Conservation (phyloP, 768 basidiomycete species). For the Gloeostereum incarnatum region DNA sequence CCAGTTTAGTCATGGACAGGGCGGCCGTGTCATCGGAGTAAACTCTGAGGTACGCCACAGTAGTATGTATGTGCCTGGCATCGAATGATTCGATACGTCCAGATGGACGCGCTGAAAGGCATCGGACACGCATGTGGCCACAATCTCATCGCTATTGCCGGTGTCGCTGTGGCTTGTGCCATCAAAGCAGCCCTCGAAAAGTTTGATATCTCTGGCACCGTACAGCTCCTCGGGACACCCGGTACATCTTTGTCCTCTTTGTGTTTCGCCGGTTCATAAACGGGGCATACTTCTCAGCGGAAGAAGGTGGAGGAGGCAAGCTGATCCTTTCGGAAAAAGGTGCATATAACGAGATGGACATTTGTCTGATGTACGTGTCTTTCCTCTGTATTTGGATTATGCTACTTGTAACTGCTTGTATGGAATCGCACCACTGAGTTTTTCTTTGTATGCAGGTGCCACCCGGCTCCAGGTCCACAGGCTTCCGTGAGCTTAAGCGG, state of each 20-base stretch:
- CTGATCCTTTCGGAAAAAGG: slow-evolving; percentile 57
- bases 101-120: slow-evolving; percentile 56
- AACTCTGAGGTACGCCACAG: slow-evolving; percentile 59
- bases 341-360: slow-evolving; percentile 69
- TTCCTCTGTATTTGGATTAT: neutral
- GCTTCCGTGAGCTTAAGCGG: slow-evolving; percentile 57
- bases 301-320: slow-evolving; percentile 76
- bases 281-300: slow-evolving; percentile 33
- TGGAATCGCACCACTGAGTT: neutral
- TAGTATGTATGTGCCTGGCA: slow-evolving; percentile 11
- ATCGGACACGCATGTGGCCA: slow-evolving; percentile 76
- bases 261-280: neutral
- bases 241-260: slow-evolving; percentile 28
- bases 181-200: slow-evolving; percentile 55
- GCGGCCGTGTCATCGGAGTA: slow-evolving; percentile 64
- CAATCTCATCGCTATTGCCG: slow-evolving; percentile 71
- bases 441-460: slow-evolving; percentile 42
- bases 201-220: slow-evolving; percentile 55
- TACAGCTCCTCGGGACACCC: slow-evolving; percentile 71
- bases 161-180: slow-evolving; percentile 64
- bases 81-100: neutral
- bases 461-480: slow-evolving; percentile 71
- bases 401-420: neutral
- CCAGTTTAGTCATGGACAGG: slow-evolving; percentile 56
- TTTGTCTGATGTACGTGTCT: slow-evolving; percentile 57